Percentiles rank a stretch among this genome's conserved stretches.
phyloP scores from a whole-genome alignment of 805 yeast genomes.

The fission yeast (Schizosaccharomyces pombe) region ASM294v3 CU329670.1:2134001-2134500 shows the following conservation, averaged over 20 bases:
- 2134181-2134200: slow-evolving; percentile 56
- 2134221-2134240: slow-evolving; percentile 41
- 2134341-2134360: background rate
- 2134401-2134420: slow-evolving; percentile 76
- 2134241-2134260: slow-evolving; percentile 68
- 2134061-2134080: slow-evolving; percentile 32
- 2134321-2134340: slow-evolving; percentile 48
- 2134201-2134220: slow-evolving; percentile 63
- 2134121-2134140: background rate
- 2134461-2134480: slow-evolving; percentile 17
- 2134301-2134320: slow-evolving; percentile 68
- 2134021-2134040: slow-evolving; percentile 75
- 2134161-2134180: slow-evolving; percentile 45
- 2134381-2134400: slow-evolving; percentile 68
- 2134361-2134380: slow-evolving; percentile 24
- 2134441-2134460: slow-evolving; percentile 8
- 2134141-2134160: slow-evolving; percentile 30
- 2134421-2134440: slow-evolving; percentile 18
- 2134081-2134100: slow-evolving; percentile 39
- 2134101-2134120: background rate
- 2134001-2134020: slow-evolving; percentile 83
- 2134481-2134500: slow-evolving; percentile 16
- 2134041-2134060: slow-evolving; percentile 67
- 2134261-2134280: slow-evolving; percentile 51
- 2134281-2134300: slow-evolving; percentile 62